Evolutionary conservation across 192 early-diverging fungal genomes (phyloP).

Genomic region (Backusella tarrabulga): DNA sequence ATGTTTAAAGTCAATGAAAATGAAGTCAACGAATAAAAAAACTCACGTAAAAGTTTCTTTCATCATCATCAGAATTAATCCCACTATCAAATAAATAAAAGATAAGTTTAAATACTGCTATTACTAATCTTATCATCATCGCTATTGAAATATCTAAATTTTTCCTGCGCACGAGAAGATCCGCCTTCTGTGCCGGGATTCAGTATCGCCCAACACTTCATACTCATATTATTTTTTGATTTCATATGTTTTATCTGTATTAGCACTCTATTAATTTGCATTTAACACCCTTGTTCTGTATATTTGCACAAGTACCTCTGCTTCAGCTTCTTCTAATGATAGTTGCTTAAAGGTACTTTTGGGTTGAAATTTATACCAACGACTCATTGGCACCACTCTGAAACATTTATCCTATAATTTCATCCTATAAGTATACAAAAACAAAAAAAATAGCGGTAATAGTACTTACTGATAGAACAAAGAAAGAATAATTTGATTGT

Average conservation of each 20-base stretch:
- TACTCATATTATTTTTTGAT: conserved; percentile 44
- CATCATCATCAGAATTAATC: background rate
- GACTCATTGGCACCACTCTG: conserved; percentile 66
- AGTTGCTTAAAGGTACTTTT: conserved; percentile 62
- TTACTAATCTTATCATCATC: background rate
- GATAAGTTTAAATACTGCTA: background rate
- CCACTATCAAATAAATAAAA: background rate
- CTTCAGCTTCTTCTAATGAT: conserved; percentile 75
- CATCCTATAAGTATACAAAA: background rate
- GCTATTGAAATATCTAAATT: conserved; percentile 41
- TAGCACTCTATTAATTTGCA: no score
- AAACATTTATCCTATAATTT: conserved; percentile 61
- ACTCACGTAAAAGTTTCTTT: background rate
- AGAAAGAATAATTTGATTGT: conserved; percentile 64
- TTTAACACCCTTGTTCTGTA: background rate
- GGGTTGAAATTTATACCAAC: conserved; percentile 74
- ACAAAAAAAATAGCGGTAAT: no score
- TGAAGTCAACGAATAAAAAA: no score
- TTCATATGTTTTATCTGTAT: conserved; percentile 28
- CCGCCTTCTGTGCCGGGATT: conserved; percentile 27
- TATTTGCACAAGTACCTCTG: conserved; percentile 44
- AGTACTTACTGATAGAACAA: conserved; percentile 55
- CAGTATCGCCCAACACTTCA: conserved; percentile 52
- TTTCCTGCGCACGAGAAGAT: background rate
- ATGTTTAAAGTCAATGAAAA: background rate